Evolutionary conservation across 129 eudicot genomes (phyloP).

Genomic region (Centrapalus pauciflorus): DNA sequence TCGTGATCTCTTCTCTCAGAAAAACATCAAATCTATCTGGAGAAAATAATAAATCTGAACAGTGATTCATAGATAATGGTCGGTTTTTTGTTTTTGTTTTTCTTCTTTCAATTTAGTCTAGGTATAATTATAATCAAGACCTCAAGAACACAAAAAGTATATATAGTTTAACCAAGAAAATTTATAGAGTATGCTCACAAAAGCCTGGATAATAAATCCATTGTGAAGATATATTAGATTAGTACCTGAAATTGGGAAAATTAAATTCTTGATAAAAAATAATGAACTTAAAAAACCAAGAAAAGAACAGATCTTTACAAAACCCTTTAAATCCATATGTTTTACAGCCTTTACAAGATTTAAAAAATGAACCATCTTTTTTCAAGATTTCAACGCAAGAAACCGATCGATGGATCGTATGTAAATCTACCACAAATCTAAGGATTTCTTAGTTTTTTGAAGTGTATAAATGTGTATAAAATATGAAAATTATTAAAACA

Average conservation of each 20-base stretch:
- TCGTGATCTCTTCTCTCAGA: conserved; percentile 17
- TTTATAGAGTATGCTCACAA: neutral
- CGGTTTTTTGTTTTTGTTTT: neutral
- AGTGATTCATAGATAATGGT: neutral
- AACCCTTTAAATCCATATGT: neutral
- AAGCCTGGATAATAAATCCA: neutral
- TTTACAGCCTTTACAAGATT: neutral
- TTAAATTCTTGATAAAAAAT: neutral
- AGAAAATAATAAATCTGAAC: conserved; percentile 16
- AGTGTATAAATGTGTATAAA: neutral
- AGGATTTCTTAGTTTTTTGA: neutral
- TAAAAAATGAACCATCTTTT: neutral
- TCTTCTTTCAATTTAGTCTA: neutral
- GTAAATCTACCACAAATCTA: conserved; percentile 1
- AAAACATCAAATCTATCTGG: conserved; percentile 16
- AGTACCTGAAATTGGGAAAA: neutral
- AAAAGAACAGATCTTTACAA: conserved; percentile 17
- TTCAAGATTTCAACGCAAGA: neutral
- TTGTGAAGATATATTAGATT: neutral
- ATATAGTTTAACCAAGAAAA: neutral
- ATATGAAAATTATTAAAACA: neutral
- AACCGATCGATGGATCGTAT: conserved; percentile 17
- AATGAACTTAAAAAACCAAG: neutral
- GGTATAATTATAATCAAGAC: conserved; percentile 1
- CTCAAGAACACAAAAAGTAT: neutral